A percentile compares a stretch with the other conserved stretches of the same genome.
Conservation (phyloP, 1,139 yeast genomes). For the Suhomyces bolitotheri region DNA sequence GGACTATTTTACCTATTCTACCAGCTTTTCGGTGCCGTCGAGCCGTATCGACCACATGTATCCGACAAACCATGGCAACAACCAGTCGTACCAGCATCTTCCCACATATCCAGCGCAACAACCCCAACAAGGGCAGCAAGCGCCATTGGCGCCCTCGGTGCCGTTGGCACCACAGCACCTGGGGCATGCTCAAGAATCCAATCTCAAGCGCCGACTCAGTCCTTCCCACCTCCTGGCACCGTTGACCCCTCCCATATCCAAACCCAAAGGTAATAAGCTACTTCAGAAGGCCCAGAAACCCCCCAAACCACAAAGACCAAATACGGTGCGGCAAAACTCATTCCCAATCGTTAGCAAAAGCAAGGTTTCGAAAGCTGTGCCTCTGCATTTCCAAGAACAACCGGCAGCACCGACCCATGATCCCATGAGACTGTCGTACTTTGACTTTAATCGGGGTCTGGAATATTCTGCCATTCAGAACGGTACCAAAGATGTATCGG, state of each 20-base stretch:
- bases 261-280: slow-evolving; percentile 8
- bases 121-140: too few relatives aligned
- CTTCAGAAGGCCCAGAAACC: slow-evolving; percentile 10
- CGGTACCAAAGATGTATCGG: not conserved
- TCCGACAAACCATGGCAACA: slow-evolving; percentile 1
- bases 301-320: slow-evolving; percentile 11
- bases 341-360: slow-evolving; percentile 10
- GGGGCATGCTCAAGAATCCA: slow-evolving; percentile 6
- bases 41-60: slow-evolving; percentile 15
- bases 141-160: slow-evolving; percentile 1
- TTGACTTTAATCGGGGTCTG: slow-evolving; percentile 9
- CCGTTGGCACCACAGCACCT: slow-evolving; percentile 1
- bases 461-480: slow-evolving; percentile 1
- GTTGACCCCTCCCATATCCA: slow-evolving; percentile 9
- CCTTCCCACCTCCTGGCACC: slow-evolving; percentile 5
- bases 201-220: slow-evolving; percentile 6
- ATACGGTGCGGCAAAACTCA: slow-evolving; percentile 15
- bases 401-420: slow-evolving; percentile 5
- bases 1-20: slow-evolving; percentile 15
- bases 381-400: slow-evolving; percentile 1
- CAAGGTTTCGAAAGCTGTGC: slow-evolving; percentile 6
- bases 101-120: not conserved
- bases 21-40: slow-evolving; percentile 13
- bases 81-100: not conserved
- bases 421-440: slow-evolving; percentile 7